phyloP scores from a whole-genome alignment of 2,329 filamentous ascomycete species.

The Macrophomina pseudophaseolina region DNA sequence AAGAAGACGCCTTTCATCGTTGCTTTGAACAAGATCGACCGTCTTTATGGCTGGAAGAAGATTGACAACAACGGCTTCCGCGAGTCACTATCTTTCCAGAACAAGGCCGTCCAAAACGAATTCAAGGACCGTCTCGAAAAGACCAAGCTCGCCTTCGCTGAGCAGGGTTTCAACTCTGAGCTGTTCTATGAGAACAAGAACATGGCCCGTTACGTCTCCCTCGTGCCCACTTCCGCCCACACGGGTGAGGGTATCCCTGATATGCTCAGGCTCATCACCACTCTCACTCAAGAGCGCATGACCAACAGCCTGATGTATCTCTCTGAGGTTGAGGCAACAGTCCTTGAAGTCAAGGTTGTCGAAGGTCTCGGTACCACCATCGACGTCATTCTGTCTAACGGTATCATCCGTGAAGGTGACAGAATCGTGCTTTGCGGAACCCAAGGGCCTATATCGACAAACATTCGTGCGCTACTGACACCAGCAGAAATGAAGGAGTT shows the following conservation, averaged over 20 bases:
- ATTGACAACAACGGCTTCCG: constrained; percentile 98
- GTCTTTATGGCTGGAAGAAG: constrained; percentile 98
- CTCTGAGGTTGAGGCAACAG: constrained; percentile 95
- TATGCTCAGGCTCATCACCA: constrained; percentile 93
- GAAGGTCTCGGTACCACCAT: constrained; percentile 99
- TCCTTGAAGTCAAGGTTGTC: constrained; percentile 98
- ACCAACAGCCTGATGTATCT: constrained; percentile 97
- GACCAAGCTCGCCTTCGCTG: constrained; percentile 91
- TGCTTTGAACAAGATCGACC: constrained; percentile 99
- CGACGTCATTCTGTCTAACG: constrained; percentile 94
- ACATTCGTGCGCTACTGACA: constrained; percentile 91
- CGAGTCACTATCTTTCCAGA: constrained; percentile 87
- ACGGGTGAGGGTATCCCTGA: constrained; percentile 99
- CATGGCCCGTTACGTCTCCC: constrained; percentile 91
- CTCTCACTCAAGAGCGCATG: constrained; percentile 96
- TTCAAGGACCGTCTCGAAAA: constrained; percentile 88
- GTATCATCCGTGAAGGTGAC: constrained; percentile 91
- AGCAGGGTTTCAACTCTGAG: constrained; percentile 98
- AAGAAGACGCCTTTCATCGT: constrained; percentile 98
- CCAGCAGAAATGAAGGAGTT: constrained; percentile 92
- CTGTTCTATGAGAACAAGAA: constrained; percentile 98
- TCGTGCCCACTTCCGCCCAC: constrained; percentile 95
- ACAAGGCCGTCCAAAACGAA: constrained; percentile 90
- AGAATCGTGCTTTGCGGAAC: constrained; percentile 93
- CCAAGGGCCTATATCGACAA: constrained; percentile 94